These are phyloP conservation scores for Phytophthora tubulina DNA, from an alignment of 352 stramenopile species.

Conservation along the genomic window DNA sequence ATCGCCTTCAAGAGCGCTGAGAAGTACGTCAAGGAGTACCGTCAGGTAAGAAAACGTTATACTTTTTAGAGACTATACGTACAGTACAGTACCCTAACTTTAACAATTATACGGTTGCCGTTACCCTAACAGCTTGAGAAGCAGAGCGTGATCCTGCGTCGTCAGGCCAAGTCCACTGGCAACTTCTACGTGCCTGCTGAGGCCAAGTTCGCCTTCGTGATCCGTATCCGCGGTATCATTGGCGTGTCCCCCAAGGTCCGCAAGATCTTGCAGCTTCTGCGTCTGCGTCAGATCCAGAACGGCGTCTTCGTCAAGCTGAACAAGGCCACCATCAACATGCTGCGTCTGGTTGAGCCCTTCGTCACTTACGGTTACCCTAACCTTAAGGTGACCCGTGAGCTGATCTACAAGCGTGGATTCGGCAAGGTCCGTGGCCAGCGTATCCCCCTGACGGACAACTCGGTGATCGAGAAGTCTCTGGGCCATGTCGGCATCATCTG, in stretches of 20 bases:
- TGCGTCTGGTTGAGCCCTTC: slow-evolving; percentile 98
- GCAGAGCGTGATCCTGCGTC: slow-evolving; percentile 94
- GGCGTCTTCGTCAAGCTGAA: slow-evolving; percentile 99
- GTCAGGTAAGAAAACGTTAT: slow-evolving; percentile 59
- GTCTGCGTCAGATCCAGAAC: slow-evolving; percentile 99
- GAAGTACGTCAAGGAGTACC: slow-evolving; percentile 99
- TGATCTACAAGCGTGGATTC: slow-evolving; percentile 99
- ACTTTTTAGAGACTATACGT: too few relatives aligned
- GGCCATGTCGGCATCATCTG: slow-evolving; percentile 97
- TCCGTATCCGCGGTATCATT: slow-evolving; percentile 99
- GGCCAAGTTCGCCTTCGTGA: slow-evolving; percentile 98
- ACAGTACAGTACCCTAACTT: neutral
- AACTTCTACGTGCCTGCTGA: slow-evolving; percentile 98
- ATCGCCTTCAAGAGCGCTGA: slow-evolving; percentile 96
- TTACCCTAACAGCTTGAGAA: slow-evolving; percentile 84
- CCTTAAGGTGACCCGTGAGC: slow-evolving; percentile 97
- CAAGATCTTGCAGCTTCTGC: slow-evolving; percentile 99
- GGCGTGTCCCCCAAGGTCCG: slow-evolving; percentile 91
- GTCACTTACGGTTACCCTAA: slow-evolving; percentile 99
- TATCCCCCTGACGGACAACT: slow-evolving; percentile 98
- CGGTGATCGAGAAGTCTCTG: slow-evolving; percentile 96
- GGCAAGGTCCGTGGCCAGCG: slow-evolving; percentile 98
- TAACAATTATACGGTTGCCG: neutral
- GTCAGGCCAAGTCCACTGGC: slow-evolving; percentile 95
- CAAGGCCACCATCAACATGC: slow-evolving; percentile 99